Conservation (phyloP, 2,329 filamentous ascomycete genomes). For the Cadophora gregata region DNA sequence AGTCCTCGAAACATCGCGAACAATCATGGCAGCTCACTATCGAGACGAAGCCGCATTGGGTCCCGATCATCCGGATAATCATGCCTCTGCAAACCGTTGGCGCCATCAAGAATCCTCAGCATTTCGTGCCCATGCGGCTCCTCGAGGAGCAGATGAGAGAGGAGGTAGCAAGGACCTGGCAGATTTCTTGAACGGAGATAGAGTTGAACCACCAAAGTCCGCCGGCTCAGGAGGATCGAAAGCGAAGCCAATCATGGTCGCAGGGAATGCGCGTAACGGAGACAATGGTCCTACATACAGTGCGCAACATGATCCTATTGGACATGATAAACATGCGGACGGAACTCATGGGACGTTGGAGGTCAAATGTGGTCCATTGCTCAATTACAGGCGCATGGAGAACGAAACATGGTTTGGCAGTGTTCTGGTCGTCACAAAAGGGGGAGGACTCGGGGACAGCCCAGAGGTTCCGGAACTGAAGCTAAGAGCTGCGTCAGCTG, state of each 20-base stretch:
- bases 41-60: conserved; percentile 39
- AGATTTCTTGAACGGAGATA: conserved; percentile 60
- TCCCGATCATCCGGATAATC: conserved; percentile 51
- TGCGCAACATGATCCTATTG: conserved; percentile 23
- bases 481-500: conserved; percentile 49
- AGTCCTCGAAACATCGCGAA: neutral
- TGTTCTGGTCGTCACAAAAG: conserved; percentile 80
- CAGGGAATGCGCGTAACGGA: conserved; percentile 33
- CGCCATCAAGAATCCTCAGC: conserved; percentile 67
- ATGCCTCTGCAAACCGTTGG: conserved; percentile 64
- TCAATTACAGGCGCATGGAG: conserved; percentile 81
- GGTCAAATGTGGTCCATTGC: conserved; percentile 72
- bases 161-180: conserved; percentile 58
- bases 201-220: conserved; percentile 48
- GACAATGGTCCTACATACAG: conserved; percentile 8
- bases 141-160: conserved; percentile 51
- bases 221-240: conserved; percentile 40
- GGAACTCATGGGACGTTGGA: conserved; percentile 51
- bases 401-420: conserved; percentile 79
- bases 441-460: conserved; percentile 66
- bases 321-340: conserved; percentile 14
- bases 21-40: conserved; percentile 39
- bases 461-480: conserved; percentile 61
- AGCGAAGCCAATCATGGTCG: conserved; percentile 55
- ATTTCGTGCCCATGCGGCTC: conserved; percentile 49